Conservation (phyloP, 2,329 filamentous ascomycete species). For the Amauroascus verrucosus region DNA sequence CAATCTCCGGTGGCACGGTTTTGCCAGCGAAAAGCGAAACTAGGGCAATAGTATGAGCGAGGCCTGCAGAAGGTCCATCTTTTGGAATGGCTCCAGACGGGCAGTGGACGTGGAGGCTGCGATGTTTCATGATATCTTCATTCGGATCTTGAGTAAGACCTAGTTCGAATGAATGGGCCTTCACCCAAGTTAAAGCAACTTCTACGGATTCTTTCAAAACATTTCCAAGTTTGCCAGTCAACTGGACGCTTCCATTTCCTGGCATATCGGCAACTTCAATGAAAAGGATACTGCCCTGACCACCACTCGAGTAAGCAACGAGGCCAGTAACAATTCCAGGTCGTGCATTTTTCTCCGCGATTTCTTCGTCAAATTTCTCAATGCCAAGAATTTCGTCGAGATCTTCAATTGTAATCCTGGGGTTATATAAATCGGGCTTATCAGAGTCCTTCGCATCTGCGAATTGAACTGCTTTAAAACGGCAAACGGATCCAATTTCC, state of each 20-base stretch:
- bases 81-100: slow-evolving; percentile 92
- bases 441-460: slow-evolving; percentile 76
- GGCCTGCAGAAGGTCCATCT: slow-evolving; percentile 72
- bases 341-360: slow-evolving; percentile 70
- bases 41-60: slow-evolving; percentile 86
- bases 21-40: slow-evolving; percentile 83
- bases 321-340: slow-evolving; percentile 93
- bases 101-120: slow-evolving; percentile 92
- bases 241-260: slow-evolving; percentile 78
- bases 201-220: slow-evolving; percentile 96
- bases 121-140: slow-evolving; percentile 91
- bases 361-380: slow-evolving; percentile 89
- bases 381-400: slow-evolving; percentile 85
- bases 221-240: slow-evolving; percentile 91
- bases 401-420: slow-evolving; percentile 64
- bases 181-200: slow-evolving; percentile 93
- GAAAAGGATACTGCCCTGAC: slow-evolving; percentile 92
- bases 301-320: slow-evolving; percentile 85
- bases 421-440: slow-evolving; percentile 58
- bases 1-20: slow-evolving; percentile 77
- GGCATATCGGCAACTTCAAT: slow-evolving; percentile 98
- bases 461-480: slow-evolving; percentile 88
- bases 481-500: slow-evolving; percentile 88
- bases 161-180: slow-evolving; percentile 85
- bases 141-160: slow-evolving; percentile 69